Evolutionary conservation across 306 rosid genomes (phyloP), one percentile per base, ranked within the genome.

Genomic region (Acacia confusa): DNA sequence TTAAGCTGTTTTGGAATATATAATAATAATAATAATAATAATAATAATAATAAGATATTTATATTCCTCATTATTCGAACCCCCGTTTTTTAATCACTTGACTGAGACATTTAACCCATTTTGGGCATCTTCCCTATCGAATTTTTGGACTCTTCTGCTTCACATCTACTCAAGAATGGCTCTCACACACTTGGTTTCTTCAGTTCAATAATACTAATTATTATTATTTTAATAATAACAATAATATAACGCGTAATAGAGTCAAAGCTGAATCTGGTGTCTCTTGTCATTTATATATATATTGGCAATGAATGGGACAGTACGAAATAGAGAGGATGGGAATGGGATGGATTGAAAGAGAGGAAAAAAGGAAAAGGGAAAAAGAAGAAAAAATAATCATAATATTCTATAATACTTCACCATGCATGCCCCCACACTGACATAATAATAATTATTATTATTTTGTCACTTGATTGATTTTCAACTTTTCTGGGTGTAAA

Each of bases 401-500:
- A 63, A 28, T 58, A 63, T 68, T 45, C 17, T 50, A 45, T 77
- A 28, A 7, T 69, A 69, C n/a, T 34, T 47, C 45, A 11, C 36
- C 34, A 60, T 47, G 82, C 22, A 60, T 47, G 82, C 22, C 85
- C 86, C 85, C 84, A 81, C 85, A 19, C 13, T 70, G 28, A 50
- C 69, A 60, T 81, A 22, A 72, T 77, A 47, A n/a, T 57, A n/a
- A 9, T 55, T 52, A 17, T 52, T 6, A 7, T 45, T 45, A 0
- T 48, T 48, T 22, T n/a, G 64, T 57, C 14, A n/a, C 27, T 53
- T 30, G 57, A 50, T 67, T 77, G 81, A 4, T 79, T 77, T 77
- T 50, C 85, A 74, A 73, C 79, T 77, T 80, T 16, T 83, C 61
- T 43, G 41, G 83, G 70, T 77, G 89, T 78, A 73, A 77, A 69